Base-by-base conservation (phyloP, 1,284 basidiomycete species). In the Cystobasidium slooffiae region DNA sequence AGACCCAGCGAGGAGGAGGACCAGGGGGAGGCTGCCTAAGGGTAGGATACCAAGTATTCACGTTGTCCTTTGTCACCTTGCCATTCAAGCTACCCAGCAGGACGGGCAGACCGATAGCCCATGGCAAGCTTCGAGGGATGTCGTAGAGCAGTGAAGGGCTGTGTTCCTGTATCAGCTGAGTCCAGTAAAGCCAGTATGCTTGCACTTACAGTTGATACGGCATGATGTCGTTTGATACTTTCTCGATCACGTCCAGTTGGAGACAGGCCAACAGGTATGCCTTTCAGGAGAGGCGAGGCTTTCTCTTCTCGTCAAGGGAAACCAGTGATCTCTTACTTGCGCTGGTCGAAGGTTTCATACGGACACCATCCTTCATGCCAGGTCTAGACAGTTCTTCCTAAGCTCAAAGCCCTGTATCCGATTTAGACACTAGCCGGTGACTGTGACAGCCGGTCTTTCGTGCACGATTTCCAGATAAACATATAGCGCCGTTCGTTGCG, bases 61-160 rank as follows among this genome's bases (percentile, higher is more conserved):
- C 72, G 39, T 31, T 43, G 14, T n/a, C 37, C 46, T 62, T n/a
- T 6, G 75, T 76, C 51, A 76, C 47, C 12, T 55, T 47, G 46
- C 75, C 75, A 55, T 49, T 68, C 47, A 59, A 22, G 24, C 63
- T 69, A 31, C 75, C 75, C 51, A 75, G 52, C 0, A 72, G 75
- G 58, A 80, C 67, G 10, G 78, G 79, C 20, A 80, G 69, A 16
- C 78, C 79, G 41, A 80, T 74, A n/a, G 76, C 76, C 31, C 62
- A 52, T 7, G 59, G 65, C 6, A 72, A 62, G 24, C 49, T 64
- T 41, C 76, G 65, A 3, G 74, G 69, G 20, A 75, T 69, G 22
- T 55, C 58, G 58, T 72, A 74, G 51, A 75, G 49, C n/a, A 77
- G 39, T 4, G 64, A 51, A 8, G 76, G 73, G 12, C 69, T 72